phyloP scores from a whole-genome alignment of 148 eudicot genomes.

The Arbutus unedo region DNA sequence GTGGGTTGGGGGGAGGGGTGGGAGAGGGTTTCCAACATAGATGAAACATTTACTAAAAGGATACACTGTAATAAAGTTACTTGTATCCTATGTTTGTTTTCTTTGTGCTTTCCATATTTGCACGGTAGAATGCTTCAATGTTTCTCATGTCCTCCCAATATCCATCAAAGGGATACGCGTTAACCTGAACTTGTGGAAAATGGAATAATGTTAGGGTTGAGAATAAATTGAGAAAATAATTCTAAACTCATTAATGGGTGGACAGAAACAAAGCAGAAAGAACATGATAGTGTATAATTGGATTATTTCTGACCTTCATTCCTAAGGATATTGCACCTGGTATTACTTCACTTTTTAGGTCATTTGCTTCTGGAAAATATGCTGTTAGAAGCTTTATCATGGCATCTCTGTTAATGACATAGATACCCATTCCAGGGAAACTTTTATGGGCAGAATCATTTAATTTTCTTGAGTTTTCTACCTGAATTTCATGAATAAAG shows the following conservation, averaged over 20 bases:
- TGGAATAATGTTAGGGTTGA: neutral
- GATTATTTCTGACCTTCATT: conserved; percentile 55
- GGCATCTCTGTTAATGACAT: conserved; percentile 56
- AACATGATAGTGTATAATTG: neutral
- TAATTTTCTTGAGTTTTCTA: conserved; percentile 16
- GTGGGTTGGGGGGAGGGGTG: no score
- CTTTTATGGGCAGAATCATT: conserved; percentile 11
- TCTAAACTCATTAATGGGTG: neutral
- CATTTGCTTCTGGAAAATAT: conserved; percentile 50
- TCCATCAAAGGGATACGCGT: conserved; percentile 60
- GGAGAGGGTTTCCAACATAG: neutral
- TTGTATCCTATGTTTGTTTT: conserved; percentile 37
- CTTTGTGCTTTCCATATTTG: conserved; percentile 62
- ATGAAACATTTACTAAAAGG: conserved; percentile 8
- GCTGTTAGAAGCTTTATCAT: conserved; percentile 53
- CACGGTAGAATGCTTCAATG: conserved; percentile 57
- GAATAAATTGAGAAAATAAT: neutral
- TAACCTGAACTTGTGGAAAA: conserved; percentile 42
- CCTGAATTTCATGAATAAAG: conserved; percentile 27
- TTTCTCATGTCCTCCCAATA: conserved; percentile 80
- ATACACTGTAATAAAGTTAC: conserved; percentile 34
- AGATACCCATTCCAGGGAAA: conserved; percentile 68
- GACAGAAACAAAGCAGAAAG: neutral
- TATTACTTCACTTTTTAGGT: conserved; percentile 57
- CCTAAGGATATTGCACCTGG: conserved; percentile 78